These are phyloP conservation scores for Clavulina sp. DNA, from an alignment of 768 basidiomycete species.

Conservation along the genomic window DNA sequence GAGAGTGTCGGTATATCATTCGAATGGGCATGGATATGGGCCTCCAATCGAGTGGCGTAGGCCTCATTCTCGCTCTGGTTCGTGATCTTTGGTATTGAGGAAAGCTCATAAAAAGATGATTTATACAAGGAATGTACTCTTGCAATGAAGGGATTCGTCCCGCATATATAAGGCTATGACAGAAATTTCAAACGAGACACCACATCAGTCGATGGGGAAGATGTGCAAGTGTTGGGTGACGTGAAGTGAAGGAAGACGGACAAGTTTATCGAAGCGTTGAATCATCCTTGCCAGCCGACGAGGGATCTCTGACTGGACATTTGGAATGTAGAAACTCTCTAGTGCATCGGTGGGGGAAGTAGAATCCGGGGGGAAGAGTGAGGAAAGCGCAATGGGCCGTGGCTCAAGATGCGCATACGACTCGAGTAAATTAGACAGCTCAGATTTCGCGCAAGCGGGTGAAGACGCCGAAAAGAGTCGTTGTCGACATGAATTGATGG, in stretches of 20 bases:
- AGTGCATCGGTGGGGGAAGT: conserved; percentile 56
- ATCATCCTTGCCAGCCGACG: conserved; percentile 58
- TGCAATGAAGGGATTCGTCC: conserved; percentile 74
- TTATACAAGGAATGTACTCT: conserved; percentile 49
- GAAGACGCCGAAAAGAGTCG: too few relatives aligned
- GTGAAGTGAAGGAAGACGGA: too few relatives aligned
- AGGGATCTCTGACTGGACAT: conserved; percentile 61
- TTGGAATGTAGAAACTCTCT: conserved; percentile 48
- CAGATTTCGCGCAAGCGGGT: too few relatives aligned
- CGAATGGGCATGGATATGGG: conserved; percentile 56
- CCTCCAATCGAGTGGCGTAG: conserved; percentile 51
- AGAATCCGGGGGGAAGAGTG: conserved; percentile 56
- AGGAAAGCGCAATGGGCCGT: conserved; percentile 53
- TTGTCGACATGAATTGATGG: too few relatives aligned
- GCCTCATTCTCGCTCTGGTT: conserved; percentile 49
- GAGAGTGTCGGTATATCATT: conserved; percentile 86
- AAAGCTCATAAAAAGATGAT: conserved; percentile 51
- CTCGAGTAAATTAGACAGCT: conserved; percentile 27
- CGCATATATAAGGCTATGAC: conserved; percentile 85
- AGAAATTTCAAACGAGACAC: too few relatives aligned
- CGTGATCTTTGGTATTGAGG: conserved; percentile 44
- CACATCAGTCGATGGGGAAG: too few relatives aligned
- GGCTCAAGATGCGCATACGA: conserved; percentile 44
- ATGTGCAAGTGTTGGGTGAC: too few relatives aligned
- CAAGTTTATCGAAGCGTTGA: conserved; percentile 50